These are phyloP conservation scores for Gentiana dahurica DNA, from an alignment of 257 asterid species.

Conservation along the genomic window DNA sequence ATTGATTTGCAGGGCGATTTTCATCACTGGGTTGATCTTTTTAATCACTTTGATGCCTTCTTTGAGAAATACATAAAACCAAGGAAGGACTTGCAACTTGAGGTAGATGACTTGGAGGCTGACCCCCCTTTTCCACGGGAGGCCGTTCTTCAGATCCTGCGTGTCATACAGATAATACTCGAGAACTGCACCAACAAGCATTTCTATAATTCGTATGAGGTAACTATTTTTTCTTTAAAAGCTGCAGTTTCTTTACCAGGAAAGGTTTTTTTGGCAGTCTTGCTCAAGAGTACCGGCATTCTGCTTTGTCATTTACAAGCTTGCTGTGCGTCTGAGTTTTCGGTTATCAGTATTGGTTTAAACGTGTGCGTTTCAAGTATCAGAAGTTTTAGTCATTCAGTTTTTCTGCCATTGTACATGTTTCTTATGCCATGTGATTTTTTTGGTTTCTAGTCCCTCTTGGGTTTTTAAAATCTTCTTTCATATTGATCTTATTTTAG, in stretches of 20 bases:
- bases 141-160: constrained; percentile 83
- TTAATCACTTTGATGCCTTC: constrained; percentile 81
- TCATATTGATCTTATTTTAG: too few species aligned
- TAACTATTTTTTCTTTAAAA: constrained; percentile 18
- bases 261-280: too few species aligned
- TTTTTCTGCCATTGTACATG: not conserved
- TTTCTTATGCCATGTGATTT: too few species aligned
- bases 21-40: constrained; percentile 98
- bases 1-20: constrained; percentile 81
- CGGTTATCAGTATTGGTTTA: not conserved
- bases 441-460: too few species aligned
- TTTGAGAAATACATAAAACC: constrained; percentile 82
- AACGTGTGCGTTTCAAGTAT: not conserved
- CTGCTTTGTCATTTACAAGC: too few species aligned
- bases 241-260: too few species aligned
- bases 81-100: constrained; percentile 96
- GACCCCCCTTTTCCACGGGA: constrained; percentile 78
- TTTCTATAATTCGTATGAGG: constrained; percentile 96
- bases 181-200: constrained; percentile 98
- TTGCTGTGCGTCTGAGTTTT: too few species aligned
- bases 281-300: too few species aligned
- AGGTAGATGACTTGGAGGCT: constrained; percentile 48
- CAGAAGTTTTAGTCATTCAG: not conserved
- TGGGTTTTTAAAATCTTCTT: too few species aligned
- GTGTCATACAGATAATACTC: constrained; percentile 73